Conservation (phyloP, 495 filamentous ascomycete species). For the Hypoxylon perforatum region DNA sequence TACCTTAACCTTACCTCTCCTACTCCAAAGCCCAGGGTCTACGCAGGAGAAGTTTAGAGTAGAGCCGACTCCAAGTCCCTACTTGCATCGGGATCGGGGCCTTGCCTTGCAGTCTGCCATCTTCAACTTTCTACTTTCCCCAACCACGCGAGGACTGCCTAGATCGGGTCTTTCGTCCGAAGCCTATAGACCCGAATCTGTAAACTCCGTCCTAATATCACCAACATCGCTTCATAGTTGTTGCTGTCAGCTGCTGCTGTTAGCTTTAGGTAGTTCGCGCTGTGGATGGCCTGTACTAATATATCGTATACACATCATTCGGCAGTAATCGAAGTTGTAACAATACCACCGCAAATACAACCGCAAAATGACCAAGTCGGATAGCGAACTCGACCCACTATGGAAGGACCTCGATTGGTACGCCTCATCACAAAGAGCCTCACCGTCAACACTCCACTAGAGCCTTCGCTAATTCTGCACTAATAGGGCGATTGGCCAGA, state of each 20-base stretch:
- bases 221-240: slow-evolving; percentile 4
- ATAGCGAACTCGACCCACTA: slow-evolving; percentile 69
- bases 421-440: slow-evolving; percentile 36
- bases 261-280: background rate
- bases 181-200: slow-evolving; percentile 10
- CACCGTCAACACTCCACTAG: slow-evolving; percentile 18
- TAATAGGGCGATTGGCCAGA: slow-evolving; percentile 79
- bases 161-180: slow-evolving; percentile 26
- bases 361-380: slow-evolving; percentile 55
- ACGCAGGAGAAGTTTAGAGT: too few species aligned
- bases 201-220: slow-evolving; percentile 5
- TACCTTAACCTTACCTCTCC: background rate
- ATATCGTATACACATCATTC: slow-evolving; percentile 12
- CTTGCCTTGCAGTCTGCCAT: slow-evolving; percentile 8
- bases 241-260: slow-evolving; percentile 4
- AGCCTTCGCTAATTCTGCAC: slow-evolving; percentile 42
- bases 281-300: slow-evolving; percentile 27
- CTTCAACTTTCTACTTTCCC: slow-evolving; percentile 17
- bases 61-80: background rate
- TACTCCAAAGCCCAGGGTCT: too few species aligned
- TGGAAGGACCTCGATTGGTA: slow-evolving; percentile 77
- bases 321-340: slow-evolving; percentile 30
- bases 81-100: background rate
- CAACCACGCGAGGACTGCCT: slow-evolving; percentile 11
- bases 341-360: slow-evolving; percentile 36